Percentiles rank a stretch among this genome's conserved stretches.
Conservation (phyloP, 352 stramenopile genomes). For the Globisporangium carolinianum region DNA sequence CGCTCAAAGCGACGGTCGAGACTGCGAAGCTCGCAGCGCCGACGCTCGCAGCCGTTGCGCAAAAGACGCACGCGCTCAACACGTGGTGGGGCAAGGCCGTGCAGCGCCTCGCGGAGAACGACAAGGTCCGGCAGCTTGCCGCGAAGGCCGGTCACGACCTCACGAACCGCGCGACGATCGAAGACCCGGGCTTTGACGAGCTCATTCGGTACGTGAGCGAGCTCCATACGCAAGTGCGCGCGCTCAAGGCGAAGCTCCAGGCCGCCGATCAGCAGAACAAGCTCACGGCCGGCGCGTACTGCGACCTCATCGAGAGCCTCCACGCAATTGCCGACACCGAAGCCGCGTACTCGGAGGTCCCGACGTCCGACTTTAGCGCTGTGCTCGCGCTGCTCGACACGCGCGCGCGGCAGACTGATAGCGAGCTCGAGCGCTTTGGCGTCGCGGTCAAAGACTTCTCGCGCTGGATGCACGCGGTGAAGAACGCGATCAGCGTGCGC, state of each 20-base stretch:
- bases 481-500: slow-evolving; percentile 61
- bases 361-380: slow-evolving; percentile 55
- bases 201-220: slow-evolving; percentile 59
- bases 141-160: slow-evolving; percentile 43
- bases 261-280: slow-evolving; percentile 65
- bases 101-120: slow-evolving; percentile 76
- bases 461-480: slow-evolving; percentile 67
- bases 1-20: slow-evolving; percentile 48
- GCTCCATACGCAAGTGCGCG: slow-evolving; percentile 51
- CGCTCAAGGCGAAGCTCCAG: slow-evolving; percentile 53
- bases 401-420: slow-evolving; percentile 66
- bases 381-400: slow-evolving; percentile 63
- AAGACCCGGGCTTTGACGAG: slow-evolving; percentile 66
- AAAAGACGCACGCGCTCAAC: slow-evolving; percentile 64
- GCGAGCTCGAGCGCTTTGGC: slow-evolving; percentile 60
- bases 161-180: slow-evolving; percentile 32
- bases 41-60: slow-evolving; percentile 38
- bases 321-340: slow-evolving; percentile 62
- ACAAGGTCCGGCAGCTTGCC: slow-evolving; percentile 58
- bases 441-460: slow-evolving; percentile 61
- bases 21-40: slow-evolving; percentile 12
- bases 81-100: slow-evolving; percentile 81
- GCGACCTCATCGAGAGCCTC: slow-evolving; percentile 74
- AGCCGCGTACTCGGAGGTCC: slow-evolving; percentile 53
- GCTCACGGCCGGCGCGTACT: slow-evolving; percentile 66